Evolutionary conservation across 192 early-diverging fungal species (phyloP).

Genomic region (Rhizophagus clarus): DNA sequence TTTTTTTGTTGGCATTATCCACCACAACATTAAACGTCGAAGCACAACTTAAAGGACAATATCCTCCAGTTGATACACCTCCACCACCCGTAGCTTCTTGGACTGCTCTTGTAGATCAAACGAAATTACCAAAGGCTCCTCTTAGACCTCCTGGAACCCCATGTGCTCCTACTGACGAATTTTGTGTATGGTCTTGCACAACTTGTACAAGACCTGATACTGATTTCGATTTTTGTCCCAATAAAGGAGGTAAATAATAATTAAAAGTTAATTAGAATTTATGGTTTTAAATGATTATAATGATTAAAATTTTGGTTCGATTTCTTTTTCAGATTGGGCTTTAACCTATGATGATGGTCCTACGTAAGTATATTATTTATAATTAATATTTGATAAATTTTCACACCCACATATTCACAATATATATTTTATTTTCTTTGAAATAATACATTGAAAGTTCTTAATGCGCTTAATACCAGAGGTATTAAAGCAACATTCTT

Average conservation of each 20-base stretch:
- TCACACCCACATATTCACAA: neutral
- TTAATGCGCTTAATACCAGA: slow-evolving; percentile 44
- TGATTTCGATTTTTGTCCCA: slow-evolving; percentile 9
- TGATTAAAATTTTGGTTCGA: neutral
- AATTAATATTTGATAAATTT: too few relatives aligned
- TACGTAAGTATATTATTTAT: slow-evolving; percentile 20
- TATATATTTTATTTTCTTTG: neutral
- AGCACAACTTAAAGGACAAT: neutral
- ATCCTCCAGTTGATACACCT: neutral
- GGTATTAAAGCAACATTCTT: slow-evolving; percentile 52
- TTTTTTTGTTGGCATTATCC: neutral
- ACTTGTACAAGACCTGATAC: neutral
- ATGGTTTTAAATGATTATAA: neutral
- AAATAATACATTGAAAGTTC: slow-evolving; percentile 32
- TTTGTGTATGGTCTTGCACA: neutral
- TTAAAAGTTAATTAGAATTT: neutral
- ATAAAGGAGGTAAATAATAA: slow-evolving; percentile 4
- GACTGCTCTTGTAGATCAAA: neutral
- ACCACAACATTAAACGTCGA: neutral
- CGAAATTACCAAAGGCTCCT: neutral
- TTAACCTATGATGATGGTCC: slow-evolving; percentile 60
- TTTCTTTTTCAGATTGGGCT: slow-evolving; percentile 49
- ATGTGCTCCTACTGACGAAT: neutral
- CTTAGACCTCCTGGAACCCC: neutral
- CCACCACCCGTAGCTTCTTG: neutral